A percentile compares a stretch with the other conserved stretches of the same genome.
phyloP scores from a whole-genome alignment of 2,329 filamentous ascomycete genomes.

The Clarireedia monteithiana region DNA sequence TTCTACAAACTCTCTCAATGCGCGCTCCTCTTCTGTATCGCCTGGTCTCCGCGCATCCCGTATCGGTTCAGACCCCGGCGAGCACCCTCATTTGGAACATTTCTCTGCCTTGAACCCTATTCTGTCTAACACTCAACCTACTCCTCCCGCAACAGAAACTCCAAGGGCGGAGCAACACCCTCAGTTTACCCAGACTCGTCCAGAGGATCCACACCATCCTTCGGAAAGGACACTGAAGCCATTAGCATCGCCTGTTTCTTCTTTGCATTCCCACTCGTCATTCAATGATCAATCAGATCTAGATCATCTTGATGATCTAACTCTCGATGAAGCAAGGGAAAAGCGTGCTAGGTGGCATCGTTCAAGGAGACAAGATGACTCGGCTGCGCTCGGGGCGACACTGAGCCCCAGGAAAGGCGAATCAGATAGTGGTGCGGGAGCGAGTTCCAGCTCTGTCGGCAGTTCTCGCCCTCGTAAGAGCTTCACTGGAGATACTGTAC shows the following conservation, averaged over 20 bases:
- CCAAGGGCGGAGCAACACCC: constrained; percentile 17
- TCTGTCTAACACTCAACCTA: constrained; percentile 17
- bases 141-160: constrained; percentile 22
- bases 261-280: constrained; percentile 55
- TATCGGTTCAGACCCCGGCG: constrained; percentile 24
- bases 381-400: constrained; percentile 34
- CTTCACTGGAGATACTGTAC: constrained; percentile 34
- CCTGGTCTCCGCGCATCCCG: constrained; percentile 28
- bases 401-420: constrained; percentile 42
- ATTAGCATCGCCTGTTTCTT: constrained; percentile 66
- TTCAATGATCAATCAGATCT: constrained; percentile 76
- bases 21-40: constrained; percentile 23
- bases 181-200: constrained; percentile 14
- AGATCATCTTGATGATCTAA: constrained; percentile 60
- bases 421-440: constrained; percentile 54
- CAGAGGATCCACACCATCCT: constrained; percentile 18
- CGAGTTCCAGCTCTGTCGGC: constrained; percentile 60
- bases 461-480: constrained; percentile 46
- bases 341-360: constrained; percentile 68
- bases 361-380: constrained; percentile 52
- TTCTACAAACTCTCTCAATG: constrained; percentile 69
- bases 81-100: constrained; percentile 11
- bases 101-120: not conserved
- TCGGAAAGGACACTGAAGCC: constrained; percentile 45
- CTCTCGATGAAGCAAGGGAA: constrained; percentile 50